These are phyloP conservation scores for Magnolia changhungtana DNA, from an alignment of 164 flowering plant genomes.

Conservation along the genomic window DNA sequence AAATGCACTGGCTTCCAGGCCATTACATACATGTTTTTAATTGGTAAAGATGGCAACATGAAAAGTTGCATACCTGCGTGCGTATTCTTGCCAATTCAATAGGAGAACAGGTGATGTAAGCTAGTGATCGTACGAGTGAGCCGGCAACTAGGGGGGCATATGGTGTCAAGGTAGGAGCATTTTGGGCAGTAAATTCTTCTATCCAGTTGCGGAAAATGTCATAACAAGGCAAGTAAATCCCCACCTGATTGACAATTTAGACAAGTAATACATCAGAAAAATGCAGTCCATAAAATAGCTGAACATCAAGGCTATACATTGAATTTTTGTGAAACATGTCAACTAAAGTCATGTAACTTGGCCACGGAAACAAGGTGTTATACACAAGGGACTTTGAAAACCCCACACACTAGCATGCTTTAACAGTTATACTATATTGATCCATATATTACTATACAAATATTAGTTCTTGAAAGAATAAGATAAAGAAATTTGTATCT, in stretches of 20 bases:
- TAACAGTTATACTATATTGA: neutral
- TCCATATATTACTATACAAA: neutral
- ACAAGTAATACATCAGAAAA: neutral
- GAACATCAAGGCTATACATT: neutral
- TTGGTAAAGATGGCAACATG: neutral
- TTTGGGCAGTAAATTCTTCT: constrained; percentile 53
- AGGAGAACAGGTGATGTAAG: constrained; percentile 85
- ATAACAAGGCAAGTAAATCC: constrained; percentile 89
- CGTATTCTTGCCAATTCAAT: constrained; percentile 93
- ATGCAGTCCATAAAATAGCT: neutral
- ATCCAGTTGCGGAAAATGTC: constrained; percentile 74
- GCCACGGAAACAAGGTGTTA: neutral
- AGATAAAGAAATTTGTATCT: no score
- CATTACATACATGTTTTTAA: neutral
- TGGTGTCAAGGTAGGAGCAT: constrained; percentile 65
- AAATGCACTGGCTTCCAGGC: neutral
- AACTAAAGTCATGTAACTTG: neutral
- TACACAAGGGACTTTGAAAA: neutral
- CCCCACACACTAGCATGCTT: neutral
- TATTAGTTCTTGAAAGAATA: no score
- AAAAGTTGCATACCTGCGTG: constrained; percentile 72
- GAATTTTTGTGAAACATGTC: neutral
- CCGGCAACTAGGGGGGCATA: constrained; percentile 93
- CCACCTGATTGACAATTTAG: constrained; percentile 56
- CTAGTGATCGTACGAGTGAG: constrained; percentile 77